phyloP scores from a whole-genome alignment of 208 protist genomes.

The Wallacemonas sp. region DNA sequence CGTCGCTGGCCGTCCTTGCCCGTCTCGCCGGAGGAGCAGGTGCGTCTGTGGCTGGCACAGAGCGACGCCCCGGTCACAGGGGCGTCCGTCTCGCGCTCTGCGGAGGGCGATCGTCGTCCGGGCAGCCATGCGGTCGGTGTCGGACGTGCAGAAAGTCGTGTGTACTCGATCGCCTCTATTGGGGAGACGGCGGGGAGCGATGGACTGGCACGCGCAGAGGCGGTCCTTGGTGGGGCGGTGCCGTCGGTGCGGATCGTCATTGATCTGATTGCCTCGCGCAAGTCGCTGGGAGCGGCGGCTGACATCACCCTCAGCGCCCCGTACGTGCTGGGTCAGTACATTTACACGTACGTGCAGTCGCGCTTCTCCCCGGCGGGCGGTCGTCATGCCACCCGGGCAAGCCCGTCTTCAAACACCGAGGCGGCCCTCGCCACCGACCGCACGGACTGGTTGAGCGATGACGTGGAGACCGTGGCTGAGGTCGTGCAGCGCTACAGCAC shows the following conservation, averaged over 20 bases:
- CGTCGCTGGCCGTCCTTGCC: neutral
- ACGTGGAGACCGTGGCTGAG: neutral
- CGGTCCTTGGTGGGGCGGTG: too few species aligned
- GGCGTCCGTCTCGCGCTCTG: too few species aligned
- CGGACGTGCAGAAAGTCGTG: neutral
- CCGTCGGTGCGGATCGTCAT: constrained; percentile 40
- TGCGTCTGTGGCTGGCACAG: neutral
- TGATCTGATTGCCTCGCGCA: constrained; percentile 82
- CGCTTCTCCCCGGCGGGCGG: neutral
- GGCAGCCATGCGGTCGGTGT: neutral
- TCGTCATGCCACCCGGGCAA: neutral
- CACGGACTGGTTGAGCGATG: constrained; percentile 2
- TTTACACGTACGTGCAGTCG: constrained; percentile 38
- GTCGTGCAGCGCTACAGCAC: neutral
- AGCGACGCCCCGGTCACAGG: neutral
- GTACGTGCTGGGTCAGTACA: constrained; percentile 53
- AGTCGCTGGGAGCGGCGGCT: constrained; percentile 54
- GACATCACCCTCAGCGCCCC: constrained; percentile 42
- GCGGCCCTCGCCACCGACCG: neutral
- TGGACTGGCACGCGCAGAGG: too few species aligned
- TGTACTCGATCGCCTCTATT: constrained; percentile 1
- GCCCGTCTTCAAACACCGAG: neutral
- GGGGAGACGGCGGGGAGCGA: too few species aligned
- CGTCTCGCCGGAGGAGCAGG: constrained; percentile 3
- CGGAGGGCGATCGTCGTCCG: too few species aligned